Evolutionary conservation across 2,329 filamentous ascomycete species (phyloP).

Genomic region (Aspergillus cejpii): DNA sequence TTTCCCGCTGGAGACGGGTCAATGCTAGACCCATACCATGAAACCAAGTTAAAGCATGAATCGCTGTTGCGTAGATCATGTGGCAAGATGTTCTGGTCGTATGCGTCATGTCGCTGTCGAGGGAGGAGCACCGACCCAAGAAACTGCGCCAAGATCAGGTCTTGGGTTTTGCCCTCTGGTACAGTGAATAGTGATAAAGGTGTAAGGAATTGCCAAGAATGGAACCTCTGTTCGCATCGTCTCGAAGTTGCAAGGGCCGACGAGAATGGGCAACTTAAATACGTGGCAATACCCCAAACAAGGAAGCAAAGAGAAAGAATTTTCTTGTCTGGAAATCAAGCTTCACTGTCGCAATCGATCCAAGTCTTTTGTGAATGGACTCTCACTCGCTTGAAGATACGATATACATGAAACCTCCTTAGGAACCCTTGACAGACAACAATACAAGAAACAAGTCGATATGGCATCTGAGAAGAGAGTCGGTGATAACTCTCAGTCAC

Average conservation of each 20-base stretch:
- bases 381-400: slow-evolving; percentile 27
- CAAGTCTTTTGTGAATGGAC: slow-evolving; percentile 24
- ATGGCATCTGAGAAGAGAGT: slow-evolving; percentile 3
- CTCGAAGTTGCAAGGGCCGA: background rate
- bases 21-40: too few relatives aligned
- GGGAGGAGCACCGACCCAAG: background rate
- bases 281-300: background rate
- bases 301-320: background rate
- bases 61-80: background rate
- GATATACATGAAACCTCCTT: slow-evolving; percentile 31
- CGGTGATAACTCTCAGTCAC: slow-evolving; percentile 41
- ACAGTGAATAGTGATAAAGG: background rate
- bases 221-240: background rate
- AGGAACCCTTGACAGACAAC: slow-evolving; percentile 14
- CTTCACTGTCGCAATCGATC: background rate
- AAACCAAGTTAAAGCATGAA: too few relatives aligned
- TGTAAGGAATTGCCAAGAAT: background rate
- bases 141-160: background rate
- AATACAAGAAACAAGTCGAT: background rate
- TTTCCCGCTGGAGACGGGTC: background rate
- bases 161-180: background rate
- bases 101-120: background rate
- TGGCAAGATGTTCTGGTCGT: background rate
- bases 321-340: background rate
- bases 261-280: background rate